Percentiles rank a stretch among this genome's conserved stretches.
These are phyloP conservation scores for Themeda triandra DNA, from an alignment of 176 grass and related monocot genomes.

Conservation along the genomic window DNA sequence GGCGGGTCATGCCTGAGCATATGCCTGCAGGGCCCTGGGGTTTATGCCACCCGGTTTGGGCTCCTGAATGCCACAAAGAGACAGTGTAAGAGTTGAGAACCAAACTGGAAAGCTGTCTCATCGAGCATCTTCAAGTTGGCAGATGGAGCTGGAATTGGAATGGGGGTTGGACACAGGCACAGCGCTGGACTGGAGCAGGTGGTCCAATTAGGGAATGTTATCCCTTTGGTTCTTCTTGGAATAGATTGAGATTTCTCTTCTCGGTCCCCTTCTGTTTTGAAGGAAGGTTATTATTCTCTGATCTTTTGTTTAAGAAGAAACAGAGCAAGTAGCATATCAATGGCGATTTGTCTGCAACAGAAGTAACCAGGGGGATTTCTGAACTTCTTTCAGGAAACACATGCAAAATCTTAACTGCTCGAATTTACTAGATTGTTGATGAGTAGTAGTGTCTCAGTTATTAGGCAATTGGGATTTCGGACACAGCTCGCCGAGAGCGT, in stretches of 20 bases:
- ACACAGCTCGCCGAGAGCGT: background rate
- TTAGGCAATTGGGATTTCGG: background rate
- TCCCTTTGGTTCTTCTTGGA: slow-evolving; percentile 1
- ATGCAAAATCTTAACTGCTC: background rate
- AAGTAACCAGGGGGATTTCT: background rate
- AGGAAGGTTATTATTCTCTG: background rate
- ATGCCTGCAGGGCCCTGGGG: slow-evolving; percentile 26
- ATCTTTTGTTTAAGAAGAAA: background rate
- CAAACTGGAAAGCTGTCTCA: background rate
- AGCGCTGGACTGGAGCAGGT: background rate
- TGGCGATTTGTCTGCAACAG: background rate
- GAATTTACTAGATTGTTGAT: background rate
- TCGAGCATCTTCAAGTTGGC: slow-evolving; percentile 1
- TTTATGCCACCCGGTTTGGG: slow-evolving; percentile 2
- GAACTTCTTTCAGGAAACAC: background rate
- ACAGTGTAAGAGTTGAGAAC: background rate
- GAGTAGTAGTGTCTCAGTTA: background rate
- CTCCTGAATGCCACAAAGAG: background rate
- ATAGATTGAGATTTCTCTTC: background rate
- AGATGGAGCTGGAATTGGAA: slow-evolving; percentile 4
- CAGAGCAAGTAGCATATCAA: background rate
- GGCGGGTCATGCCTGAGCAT: background rate
- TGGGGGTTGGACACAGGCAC: background rate
- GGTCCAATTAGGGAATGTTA: background rate
- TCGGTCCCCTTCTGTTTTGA: background rate